Evolutionary conservation across 1,284 basidiomycete genomes (phyloP).

Genomic region (Boletellus dicymbophilus): DNA sequence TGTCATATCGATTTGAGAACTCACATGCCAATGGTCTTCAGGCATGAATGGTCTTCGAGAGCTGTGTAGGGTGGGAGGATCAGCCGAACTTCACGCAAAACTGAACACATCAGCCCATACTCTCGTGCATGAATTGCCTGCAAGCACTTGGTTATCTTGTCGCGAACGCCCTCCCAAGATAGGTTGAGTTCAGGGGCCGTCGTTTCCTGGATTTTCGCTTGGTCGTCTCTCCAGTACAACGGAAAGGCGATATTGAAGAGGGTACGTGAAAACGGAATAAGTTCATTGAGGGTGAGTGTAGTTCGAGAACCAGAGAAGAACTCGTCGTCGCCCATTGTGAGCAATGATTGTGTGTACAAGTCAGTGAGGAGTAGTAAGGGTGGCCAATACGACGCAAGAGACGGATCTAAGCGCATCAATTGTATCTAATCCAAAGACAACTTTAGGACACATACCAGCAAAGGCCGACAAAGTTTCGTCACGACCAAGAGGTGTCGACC

Average conservation of each 20-base stretch:
- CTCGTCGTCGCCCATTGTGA: slow-evolving; percentile 96
- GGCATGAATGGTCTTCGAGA: slow-evolving; percentile 83
- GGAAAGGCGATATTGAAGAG: slow-evolving; percentile 80
- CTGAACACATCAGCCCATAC: slow-evolving; percentile 48
- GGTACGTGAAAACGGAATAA: slow-evolving; percentile 67
- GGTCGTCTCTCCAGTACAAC: slow-evolving; percentile 77
- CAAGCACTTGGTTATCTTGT: slow-evolving; percentile 75
- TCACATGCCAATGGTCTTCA: slow-evolving; percentile 88
- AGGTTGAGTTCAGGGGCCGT: slow-evolving; percentile 43
- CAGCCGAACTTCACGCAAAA: not conserved
- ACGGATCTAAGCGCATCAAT: slow-evolving; percentile 40
- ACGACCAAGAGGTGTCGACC: slow-evolving; percentile 55
- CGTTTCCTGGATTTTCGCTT: slow-evolving; percentile 40
- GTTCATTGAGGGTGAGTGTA: slow-evolving; percentile 78
- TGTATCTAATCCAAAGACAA: slow-evolving; percentile 4
- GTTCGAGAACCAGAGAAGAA: slow-evolving; percentile 62
- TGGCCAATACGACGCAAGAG: slow-evolving; percentile 53
- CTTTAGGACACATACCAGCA: slow-evolving; percentile 37
- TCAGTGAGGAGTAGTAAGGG: slow-evolving; percentile 82
- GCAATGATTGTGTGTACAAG: slow-evolving; percentile 82
- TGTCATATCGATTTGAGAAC: slow-evolving; percentile 72
- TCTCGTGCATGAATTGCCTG: slow-evolving; percentile 84
- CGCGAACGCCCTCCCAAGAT: slow-evolving; percentile 44
- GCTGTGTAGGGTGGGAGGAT: slow-evolving; percentile 46
- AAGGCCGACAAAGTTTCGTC: slow-evolving; percentile 46